Base-by-base conservation (phyloP, 129 eudicot genomes). In the Tagetes patula region DNA sequence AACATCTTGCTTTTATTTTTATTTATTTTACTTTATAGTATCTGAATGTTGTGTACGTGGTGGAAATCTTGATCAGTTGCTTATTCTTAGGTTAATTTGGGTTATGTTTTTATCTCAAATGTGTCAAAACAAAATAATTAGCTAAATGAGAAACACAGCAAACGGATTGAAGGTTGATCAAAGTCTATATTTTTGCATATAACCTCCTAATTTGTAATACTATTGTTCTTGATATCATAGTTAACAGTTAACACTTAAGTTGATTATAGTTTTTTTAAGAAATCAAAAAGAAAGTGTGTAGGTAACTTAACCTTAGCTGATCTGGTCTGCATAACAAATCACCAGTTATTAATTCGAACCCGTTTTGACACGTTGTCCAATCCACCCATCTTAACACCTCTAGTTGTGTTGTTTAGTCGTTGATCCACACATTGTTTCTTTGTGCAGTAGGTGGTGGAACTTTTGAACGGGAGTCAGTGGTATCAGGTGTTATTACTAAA, bases 381-480 rank as follows among this genome's bases (percentile, higher is more conserved):
- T 58, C 42, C 31, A 67, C 72, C 40, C 40, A 46, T 46, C 72
- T 47, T 49, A 61, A 3, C 47, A 36, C 13, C 34, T 69, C 41
- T 47, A 49, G 13, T 48, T 40, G 75, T 69, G 38, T 33, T 74
- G 34, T 27, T 69, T 70, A 8, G 37, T 6, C 9, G 2, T 31
- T 71, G 39, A 58, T 45, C 65, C 20, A 79, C 20, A 48, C 38
- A 70, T 37, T 31, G 30, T 39, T 62, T 71, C 59, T 68, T 42
- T 75, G 54, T 77, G 79, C 88, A 86, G 96, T 82, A 27, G 73
- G 86, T 60, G 83, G 82, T 71, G 96, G 91, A 55, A 80, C 84
- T 73, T 89, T 89, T 68, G 96, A 89, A 82, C 84, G 84, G 33
- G 96, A 89, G 33, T 82, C 87, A 4, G 83, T 86, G 55, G 81